These are phyloP conservation scores for Omphalotus guepiniiformis DNA, from an alignment of 768 basidiomycete genomes.

Conservation along the genomic window DNA sequence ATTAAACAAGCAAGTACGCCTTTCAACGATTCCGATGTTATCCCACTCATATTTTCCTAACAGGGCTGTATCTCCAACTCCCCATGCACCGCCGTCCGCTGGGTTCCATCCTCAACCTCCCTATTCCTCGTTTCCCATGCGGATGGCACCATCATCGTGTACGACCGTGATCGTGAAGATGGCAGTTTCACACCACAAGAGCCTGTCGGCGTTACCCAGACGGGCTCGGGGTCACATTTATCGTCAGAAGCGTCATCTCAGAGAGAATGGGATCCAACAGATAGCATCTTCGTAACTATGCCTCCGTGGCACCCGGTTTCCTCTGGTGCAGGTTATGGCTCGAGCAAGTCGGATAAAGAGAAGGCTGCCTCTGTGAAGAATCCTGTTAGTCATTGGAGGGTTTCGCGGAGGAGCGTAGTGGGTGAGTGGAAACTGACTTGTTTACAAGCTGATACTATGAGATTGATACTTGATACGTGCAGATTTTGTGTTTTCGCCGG, in stretches of 20 bases:
- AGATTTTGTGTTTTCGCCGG: constrained; percentile 94
- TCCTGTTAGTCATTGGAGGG: constrained; percentile 87
- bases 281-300: constrained; percentile 74
- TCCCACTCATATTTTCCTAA: not conserved
- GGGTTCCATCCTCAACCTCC: constrained; percentile 78
- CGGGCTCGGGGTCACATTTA: constrained; percentile 22
- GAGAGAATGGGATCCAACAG: constrained; percentile 70
- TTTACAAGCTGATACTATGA: not conserved
- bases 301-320: constrained; percentile 82
- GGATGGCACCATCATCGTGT: constrained; percentile 85
- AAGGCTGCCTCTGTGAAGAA: constrained; percentile 60
- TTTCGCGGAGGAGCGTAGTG: constrained; percentile 67
- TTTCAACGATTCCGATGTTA: not conserved
- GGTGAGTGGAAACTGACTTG: constrained; percentile 39
- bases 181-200: constrained; percentile 65
- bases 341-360: constrained; percentile 58
- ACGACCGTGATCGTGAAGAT: constrained; percentile 90
- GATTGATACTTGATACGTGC: not conserved
- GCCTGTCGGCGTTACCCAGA: constrained; percentile 31
- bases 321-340: constrained; percentile 30
- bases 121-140: constrained; percentile 86
- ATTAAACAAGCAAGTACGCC: constrained; percentile 76
- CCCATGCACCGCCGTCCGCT: constrained; percentile 83
- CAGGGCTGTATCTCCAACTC: constrained; percentile 80
- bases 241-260: constrained; percentile 28